Evolutionary conservation across 331 rosid genomes (phyloP), one percentile per base, ranked within the genome.

Genomic region (Pyracantha coccinea): DNA sequence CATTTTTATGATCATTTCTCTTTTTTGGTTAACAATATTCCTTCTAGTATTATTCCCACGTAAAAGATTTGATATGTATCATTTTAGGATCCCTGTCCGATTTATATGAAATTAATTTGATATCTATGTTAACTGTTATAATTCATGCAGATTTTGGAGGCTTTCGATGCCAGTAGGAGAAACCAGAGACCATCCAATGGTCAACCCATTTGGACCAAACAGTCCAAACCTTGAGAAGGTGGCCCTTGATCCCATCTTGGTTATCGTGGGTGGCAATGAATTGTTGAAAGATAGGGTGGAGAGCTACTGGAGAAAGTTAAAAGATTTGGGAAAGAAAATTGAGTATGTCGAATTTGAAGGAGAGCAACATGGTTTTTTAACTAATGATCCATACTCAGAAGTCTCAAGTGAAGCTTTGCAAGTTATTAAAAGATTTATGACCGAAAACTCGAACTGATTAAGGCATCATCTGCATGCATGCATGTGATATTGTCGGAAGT

Each of bases 101-200:
- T 38, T 10, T 38, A 38, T 31, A 38, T 4, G 54, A 47, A 47
- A 47, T 47, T 47, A 15, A 17, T 15, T 47, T 15, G 54, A 47
- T 47, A 38, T 38, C 45, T 10, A 11, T 38, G 13, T 38, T 3
- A 35, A 9, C 19, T 15, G 19, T 14, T 27, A 27, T 27, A 27
- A 27, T 27, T 27, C 29, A 28, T 28, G 29, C 29, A 28, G 29
- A 28, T 28, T 93, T 83, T 93, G 98, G 98, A 93, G 98, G 86
- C 79, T 91, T 10, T 89, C 98, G 10, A 54, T 93, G 73, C 90
- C 95, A 2, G 50, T 24, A 28, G 98, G 89, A 68, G 88, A 82
- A 79, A 87, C 35, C 21, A 89, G 98, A 82, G 97, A 93, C 77
- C 87, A 93, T 66, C 96, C 96, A 79, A 78, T 87, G 67, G 95